phyloP scores from a whole-genome alignment of 805 yeast species.

The Lipomyces orientalis region DNA sequence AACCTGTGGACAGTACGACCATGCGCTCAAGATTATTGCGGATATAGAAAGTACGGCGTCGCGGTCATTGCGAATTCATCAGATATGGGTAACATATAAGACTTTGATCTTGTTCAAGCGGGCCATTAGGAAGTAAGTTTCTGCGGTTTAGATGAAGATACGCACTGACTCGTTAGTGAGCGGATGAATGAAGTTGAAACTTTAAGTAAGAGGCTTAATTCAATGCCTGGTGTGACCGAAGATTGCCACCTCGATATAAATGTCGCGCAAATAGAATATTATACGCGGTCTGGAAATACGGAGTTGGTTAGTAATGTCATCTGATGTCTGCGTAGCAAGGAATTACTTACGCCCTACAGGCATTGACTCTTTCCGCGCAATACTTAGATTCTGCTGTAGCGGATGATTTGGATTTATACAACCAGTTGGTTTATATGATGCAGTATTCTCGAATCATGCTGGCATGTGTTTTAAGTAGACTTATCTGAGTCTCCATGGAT shows the following conservation, averaged over 20 bases:
- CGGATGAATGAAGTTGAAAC: conserved; percentile 6
- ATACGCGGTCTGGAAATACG: conserved; percentile 10
- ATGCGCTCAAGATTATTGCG: conserved; percentile 2
- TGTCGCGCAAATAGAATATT: conserved; percentile 17
- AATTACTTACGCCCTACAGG: not conserved
- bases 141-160: not conserved
- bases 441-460: conserved; percentile 16
- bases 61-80: conserved; percentile 15
- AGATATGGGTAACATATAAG: conserved; percentile 18
- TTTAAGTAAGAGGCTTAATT: conserved; percentile 2
- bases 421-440: conserved; percentile 23
- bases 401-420: conserved; percentile 10
- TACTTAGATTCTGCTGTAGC: conserved; percentile 11
- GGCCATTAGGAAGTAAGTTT: conserved; percentile 19
- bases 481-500: not conserved
- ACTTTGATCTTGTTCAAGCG: conserved; percentile 18
- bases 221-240: conserved; percentile 5
- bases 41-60: not conserved
- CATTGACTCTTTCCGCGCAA: conserved; percentile 6
- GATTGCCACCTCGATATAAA: conserved; percentile 19
- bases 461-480: not conserved
- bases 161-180: not conserved
- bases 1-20: conserved; percentile 11
- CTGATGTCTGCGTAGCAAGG: not conserved
- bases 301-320: conserved; percentile 2